phyloP scores from a whole-genome alignment of 495 filamentous ascomycete species.

The Trypethelium eluteriae region DNA sequence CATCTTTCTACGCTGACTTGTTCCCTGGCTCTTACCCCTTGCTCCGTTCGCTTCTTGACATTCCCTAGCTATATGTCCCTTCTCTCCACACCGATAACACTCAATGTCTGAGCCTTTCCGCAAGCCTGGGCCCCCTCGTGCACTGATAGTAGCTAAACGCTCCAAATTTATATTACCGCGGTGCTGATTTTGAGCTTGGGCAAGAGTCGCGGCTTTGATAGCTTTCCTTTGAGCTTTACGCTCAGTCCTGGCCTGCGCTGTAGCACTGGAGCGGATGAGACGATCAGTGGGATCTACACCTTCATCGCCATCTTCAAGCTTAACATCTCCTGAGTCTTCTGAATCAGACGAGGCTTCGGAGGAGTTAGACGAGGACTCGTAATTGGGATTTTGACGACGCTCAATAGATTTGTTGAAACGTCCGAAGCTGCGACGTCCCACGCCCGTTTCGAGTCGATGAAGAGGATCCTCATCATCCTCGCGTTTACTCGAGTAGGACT shows the following conservation, averaged over 20 bases:
- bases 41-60: conserved; percentile 30
- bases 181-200: conserved; percentile 44
- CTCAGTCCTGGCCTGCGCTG: conserved; percentile 25
- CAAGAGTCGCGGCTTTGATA: conserved; percentile 27
- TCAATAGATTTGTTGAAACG: conserved; percentile 23
- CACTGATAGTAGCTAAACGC: conserved; percentile 44
- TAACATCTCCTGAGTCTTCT: conserved; percentile 38
- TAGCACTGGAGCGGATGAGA: conserved; percentile 27
- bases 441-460: conserved; percentile 14
- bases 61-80: conserved; percentile 38
- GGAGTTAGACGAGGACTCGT: conserved; percentile 11
- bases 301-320: conserved; percentile 34
- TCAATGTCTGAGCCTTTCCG: conserved; percentile 19
- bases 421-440: conserved; percentile 44
- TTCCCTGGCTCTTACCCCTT: neutral
- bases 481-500: conserved; percentile 12
- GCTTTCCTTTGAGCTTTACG: conserved; percentile 31
- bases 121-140: conserved; percentile 26
- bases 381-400: conserved; percentile 22
- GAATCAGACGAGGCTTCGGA: conserved; percentile 17
- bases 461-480: conserved; percentile 22
- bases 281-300: conserved; percentile 33
- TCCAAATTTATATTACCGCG: conserved; percentile 55
- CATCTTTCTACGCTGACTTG: neutral
- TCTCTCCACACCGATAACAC: conserved; percentile 40